Conservation (phyloP, 345 rosid genomes). For the Eucalyptus leucophloia region DNA sequence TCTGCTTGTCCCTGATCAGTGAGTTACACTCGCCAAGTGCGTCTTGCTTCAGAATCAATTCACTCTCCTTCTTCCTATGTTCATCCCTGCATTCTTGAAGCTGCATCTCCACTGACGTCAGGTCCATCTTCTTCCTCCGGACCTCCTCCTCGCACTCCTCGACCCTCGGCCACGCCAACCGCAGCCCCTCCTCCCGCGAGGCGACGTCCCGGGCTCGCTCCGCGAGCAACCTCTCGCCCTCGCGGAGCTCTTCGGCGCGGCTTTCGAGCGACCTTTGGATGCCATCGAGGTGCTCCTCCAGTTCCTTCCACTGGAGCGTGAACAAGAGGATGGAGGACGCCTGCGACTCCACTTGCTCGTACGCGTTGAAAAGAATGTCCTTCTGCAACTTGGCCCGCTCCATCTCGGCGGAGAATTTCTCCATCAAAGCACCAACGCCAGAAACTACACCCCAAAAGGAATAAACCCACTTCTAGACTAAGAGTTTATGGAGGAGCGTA, state of each 20-base stretch:
- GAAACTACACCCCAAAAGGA: not conserved
- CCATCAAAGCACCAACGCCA: not conserved
- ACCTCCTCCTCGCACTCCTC: not conserved
- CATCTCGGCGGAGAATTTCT: not conserved
- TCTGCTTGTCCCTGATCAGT: not conserved
- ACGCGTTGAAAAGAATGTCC: not conserved
- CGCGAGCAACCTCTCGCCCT: not conserved
- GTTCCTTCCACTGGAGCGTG: slow-evolving; percentile 14
- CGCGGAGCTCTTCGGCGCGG: not conserved
- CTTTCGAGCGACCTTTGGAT: not conserved
- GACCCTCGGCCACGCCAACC: not conserved
- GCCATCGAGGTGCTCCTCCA: slow-evolving; percentile 4
- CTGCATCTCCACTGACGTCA: not conserved
- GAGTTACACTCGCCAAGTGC: not conserved
- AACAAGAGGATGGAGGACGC: slow-evolving; percentile 8
- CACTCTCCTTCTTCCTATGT: not conserved
- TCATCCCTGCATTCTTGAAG: not conserved
- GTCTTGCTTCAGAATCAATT: not conserved
- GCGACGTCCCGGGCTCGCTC: not conserved
- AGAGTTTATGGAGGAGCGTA: not conserved
- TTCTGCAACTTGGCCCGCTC: not conserved
- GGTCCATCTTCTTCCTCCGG: not conserved
- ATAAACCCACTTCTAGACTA: not conserved
- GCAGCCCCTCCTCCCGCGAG: not conserved
- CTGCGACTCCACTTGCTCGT: slow-evolving; percentile 4